Percentiles rank a stretch among this genome's conserved stretches.
Conservation (phyloP, 2,329 filamentous ascomycete species). For the Fusarium stilboides region DNA sequence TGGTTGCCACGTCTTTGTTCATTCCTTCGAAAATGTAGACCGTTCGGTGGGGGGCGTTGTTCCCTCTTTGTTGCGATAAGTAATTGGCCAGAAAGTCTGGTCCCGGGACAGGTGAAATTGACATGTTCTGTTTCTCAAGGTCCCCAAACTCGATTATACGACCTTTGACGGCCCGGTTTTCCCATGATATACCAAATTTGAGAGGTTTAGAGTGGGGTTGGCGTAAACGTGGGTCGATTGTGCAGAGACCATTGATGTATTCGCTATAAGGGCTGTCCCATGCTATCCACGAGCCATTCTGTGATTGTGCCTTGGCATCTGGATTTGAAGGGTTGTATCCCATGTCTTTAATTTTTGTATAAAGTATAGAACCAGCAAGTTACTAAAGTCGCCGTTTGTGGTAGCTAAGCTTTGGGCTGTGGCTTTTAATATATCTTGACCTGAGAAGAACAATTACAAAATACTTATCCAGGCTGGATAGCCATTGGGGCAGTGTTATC, state of each 20-base stretch:
- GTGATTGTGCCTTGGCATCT: no score
- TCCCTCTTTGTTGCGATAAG: background rate
- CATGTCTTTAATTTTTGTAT: no score
- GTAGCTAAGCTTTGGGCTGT: no score
- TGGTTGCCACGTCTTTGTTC: conserved; percentile 6
- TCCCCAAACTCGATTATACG: background rate
- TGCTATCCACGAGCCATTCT: background rate
- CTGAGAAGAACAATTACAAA: no score
- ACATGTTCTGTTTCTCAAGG: no score
- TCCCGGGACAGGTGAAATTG: background rate
- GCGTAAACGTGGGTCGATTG: background rate
- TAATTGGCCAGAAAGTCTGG: background rate
- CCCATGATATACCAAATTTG: background rate
- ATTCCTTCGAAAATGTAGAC: conserved; percentile 9
- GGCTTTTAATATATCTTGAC: no score
- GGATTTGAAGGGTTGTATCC: no score
- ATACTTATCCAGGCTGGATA: no score
- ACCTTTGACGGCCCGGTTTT: background rate
- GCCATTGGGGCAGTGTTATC: no score
- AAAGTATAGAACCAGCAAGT: no score
- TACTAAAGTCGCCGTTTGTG: no score
- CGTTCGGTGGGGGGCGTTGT: background rate
- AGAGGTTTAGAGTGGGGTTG: background rate
- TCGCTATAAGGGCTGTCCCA: background rate
- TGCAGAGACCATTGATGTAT: background rate